These are phyloP conservation scores for Hibiscus tridactylites DNA, from an alignment of 345 rosid genomes.

Conservation along the genomic window DNA sequence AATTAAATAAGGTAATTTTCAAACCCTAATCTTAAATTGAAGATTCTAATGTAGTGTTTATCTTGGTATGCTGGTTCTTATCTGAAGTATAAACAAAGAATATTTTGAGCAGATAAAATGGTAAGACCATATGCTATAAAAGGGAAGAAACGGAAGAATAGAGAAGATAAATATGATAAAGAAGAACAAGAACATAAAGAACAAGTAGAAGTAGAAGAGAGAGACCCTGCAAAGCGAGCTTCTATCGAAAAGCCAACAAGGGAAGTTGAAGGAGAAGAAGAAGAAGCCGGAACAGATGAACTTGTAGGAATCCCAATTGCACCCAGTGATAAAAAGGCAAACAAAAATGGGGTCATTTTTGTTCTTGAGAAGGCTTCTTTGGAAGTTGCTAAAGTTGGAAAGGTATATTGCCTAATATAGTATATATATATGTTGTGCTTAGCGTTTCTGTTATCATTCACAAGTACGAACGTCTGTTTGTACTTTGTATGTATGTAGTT, in stretches of 20 bases:
- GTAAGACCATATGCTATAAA: constrained; percentile 56
- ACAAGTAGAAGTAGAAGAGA: constrained; percentile 20
- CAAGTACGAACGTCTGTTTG: not conserved
- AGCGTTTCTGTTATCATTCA: not conserved
- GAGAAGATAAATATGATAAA: constrained; percentile 42
- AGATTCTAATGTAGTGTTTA: not conserved
- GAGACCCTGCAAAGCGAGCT: constrained; percentile 19
- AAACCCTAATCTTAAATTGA: not conserved
- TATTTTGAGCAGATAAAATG: constrained; percentile 28
- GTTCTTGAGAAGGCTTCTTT: constrained; percentile 66
- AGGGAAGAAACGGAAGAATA: constrained; percentile 60
- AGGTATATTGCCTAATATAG: constrained; percentile 30
- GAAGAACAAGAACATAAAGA: constrained; percentile 39
- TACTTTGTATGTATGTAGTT: not conserved
- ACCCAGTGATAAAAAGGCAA: constrained; percentile 19
- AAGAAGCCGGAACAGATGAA: constrained; percentile 10
- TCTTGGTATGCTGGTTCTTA: not conserved
- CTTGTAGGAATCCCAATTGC: constrained; percentile 32
- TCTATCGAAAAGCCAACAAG: constrained; percentile 11
- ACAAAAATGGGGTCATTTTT: constrained; percentile 44
- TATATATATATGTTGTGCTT: not conserved
- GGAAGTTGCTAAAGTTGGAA: constrained; percentile 95
- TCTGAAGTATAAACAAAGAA: not conserved
- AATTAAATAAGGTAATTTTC: not conserved
- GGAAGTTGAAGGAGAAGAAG: constrained; percentile 14